Evolutionary conservation across 306 rosid species (phyloP), one percentile per base, ranked within the genome.

Genomic region (Lathyrus tuberosus): DNA sequence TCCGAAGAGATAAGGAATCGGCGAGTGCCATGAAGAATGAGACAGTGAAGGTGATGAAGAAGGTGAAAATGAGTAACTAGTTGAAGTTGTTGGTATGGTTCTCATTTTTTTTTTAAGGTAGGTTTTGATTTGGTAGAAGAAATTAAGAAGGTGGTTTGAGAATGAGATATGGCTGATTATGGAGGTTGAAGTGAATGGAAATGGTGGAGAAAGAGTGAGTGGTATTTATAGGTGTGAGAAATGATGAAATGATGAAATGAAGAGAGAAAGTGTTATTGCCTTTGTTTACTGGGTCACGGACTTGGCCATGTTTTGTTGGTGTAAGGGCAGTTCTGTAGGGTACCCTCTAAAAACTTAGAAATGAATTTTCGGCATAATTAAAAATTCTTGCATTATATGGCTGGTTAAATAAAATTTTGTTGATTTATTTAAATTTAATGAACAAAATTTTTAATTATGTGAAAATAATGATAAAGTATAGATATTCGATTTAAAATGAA

Each of bases 1-100:
- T 30, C 99, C 99, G 35, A 91, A 89, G 4, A 94, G 85, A 75
- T 89, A 94, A 2, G 96, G 99, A 44, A 94, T 79, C 8, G 97
- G 97, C 28, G 97, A 94, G 85, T 88, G 97, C 97, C 99, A 91
- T 0, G 95, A 83, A 0, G 88, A 62, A 47, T 40, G 16, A 15
- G 8, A 13, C 10, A 26, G 28, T 53, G 60, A 53, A 20, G 60
- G 3, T 4, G 82, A 33, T 9, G 70, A n/a, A 12, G 82, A 10
- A 9, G 71, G 58, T 35, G 75, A 24, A 40, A 33, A 16, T 2
- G 85, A 57, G 24, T 53, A 62, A 0, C 51, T 71, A 0, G 80
- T 26, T 3, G 51, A 58, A 3, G 87, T 11, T 11, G 69, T 16
- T 52, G 78, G 11, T 18, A 74, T 49, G 51, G 65, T 68, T 76